Base-by-base conservation (phyloP, 371 early-diverging fungal species). In the Mortierella sp. region DNA sequence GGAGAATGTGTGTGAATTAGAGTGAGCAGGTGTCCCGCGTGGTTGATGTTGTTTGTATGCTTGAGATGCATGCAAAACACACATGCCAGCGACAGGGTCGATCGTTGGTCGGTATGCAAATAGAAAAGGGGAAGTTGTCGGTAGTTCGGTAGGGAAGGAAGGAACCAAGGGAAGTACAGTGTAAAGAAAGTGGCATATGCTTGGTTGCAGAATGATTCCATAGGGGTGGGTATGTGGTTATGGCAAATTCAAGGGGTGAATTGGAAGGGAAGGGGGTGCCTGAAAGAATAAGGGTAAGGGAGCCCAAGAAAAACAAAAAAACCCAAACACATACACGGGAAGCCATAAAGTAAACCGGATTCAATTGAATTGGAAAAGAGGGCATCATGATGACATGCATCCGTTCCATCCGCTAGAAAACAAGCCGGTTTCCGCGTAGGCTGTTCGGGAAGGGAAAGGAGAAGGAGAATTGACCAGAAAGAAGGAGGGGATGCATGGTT, bases 211-310 rank as follows among this genome's bases (percentile, higher is more conserved):
- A 12, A 35, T 65, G 65, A 38, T 65, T 65, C 65, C 65, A 38
- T 65, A 65, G 65, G 65, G 65, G 65, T 65, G 65, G 41, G 65
- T 65, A 65, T 65, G 65, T 38, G 65, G 65, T 65, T 21, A 65
- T 65, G 65, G 38, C 38, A 63, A 16, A 16, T 18, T 16, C 35
- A 63, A 63, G 49, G 71, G 48, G 51, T 11, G 27, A 14, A 27
- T 48, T 5, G n/a, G 8, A 46, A 65, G 68, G 18, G 2, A 32
- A 12, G 7, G 72, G 72, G 38, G 65, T 65, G 65, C 65, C 38
- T 41, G 41, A 65, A 65, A 41, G 65, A 29, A 48, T 11, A 16
- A 10, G 16, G 65, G 35, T 11, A 16, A 10, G 4, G 65, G 56
- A 27, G 48, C 11, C 51, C n/a, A 24, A 65, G 8, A 6, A 14